A percentile compares a stretch with the other conserved stretches of the same genome.
Evolutionary conservation across 352 stramenopile species (phyloP).

Genomic region (Phytophthora nicotianae): DNA sequence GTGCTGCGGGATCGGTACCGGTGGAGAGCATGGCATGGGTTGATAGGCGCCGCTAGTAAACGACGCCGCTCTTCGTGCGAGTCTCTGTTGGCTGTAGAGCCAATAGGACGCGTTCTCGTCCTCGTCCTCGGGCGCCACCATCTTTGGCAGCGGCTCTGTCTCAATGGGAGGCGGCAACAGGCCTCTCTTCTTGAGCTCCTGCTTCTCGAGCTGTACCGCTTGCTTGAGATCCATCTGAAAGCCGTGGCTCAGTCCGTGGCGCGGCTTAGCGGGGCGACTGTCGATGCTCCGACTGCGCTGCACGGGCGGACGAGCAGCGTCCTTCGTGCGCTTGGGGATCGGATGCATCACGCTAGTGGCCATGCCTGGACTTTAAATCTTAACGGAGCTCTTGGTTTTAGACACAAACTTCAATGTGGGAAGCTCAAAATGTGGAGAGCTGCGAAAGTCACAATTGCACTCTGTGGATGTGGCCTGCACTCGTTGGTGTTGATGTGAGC

Average conservation of each 20-base stretch:
- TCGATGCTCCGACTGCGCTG: conserved; percentile 24
- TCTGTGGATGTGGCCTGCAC: neutral
- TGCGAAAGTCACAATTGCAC: neutral
- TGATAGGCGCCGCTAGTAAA: conserved; percentile 29
- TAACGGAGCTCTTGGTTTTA: conserved; percentile 6
- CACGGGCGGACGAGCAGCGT: conserved; percentile 15
- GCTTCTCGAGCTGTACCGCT: conserved; percentile 38
- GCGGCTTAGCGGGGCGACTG: conserved; percentile 7
- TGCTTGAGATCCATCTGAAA: conserved; percentile 39
- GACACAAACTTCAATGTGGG: conserved; percentile 5
- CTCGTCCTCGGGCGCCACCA: conserved; percentile 2
- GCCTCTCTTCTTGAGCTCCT: conserved; percentile 34
- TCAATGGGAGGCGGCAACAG: conserved; percentile 3
- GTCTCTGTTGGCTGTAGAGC: conserved; percentile 26
- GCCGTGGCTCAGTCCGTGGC: conserved; percentile 28
- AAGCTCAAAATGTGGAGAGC: neutral
- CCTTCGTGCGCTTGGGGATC: conserved; percentile 6
- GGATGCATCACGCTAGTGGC: conserved; percentile 10
- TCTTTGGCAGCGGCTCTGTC: conserved; percentile 10
- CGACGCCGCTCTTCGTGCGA: conserved; percentile 36
- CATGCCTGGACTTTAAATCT: conserved; percentile 10
- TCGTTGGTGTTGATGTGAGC: conserved; percentile 10
- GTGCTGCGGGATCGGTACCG: conserved; percentile 55
- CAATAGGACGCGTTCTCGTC: conserved; percentile 23
- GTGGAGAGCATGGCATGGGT: conserved; percentile 50